These are phyloP conservation scores for Paxillus ammoniavirescens DNA, from an alignment of 768 basidiomycete genomes.

Conservation along the genomic window DNA sequence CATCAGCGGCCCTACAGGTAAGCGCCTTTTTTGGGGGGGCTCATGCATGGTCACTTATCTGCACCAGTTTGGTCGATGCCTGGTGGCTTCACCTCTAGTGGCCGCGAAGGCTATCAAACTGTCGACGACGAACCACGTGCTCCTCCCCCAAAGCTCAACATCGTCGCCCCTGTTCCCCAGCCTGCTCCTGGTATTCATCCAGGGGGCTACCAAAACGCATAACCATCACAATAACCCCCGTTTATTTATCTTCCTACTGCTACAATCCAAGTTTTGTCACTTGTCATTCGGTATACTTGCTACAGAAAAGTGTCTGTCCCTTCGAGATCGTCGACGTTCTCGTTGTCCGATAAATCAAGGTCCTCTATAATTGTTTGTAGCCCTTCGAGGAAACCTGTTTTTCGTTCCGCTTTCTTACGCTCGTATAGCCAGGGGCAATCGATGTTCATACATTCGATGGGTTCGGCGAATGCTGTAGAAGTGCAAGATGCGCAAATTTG, in stretches of 20 bases:
- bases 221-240: constrained; percentile 4
- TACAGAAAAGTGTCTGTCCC: constrained; percentile 1
- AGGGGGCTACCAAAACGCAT: constrained; percentile 27
- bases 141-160: constrained; percentile 11
- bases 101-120: constrained; percentile 59
- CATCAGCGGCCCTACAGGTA: constrained; percentile 57
- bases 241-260: background rate
- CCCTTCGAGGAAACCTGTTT: constrained; percentile 28
- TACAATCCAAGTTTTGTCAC: background rate
- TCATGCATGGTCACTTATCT: background rate
- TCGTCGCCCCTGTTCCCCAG: constrained; percentile 11
- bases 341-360: constrained; percentile 10
- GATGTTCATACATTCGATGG: constrained; percentile 73
- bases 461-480: constrained; percentile 50
- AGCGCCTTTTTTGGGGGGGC: background rate
- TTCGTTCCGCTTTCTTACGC: constrained; percentile 56
- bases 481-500: constrained; percentile 74
- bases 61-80: constrained; percentile 77
- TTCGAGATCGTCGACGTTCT: background rate
- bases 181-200: constrained; percentile 16
- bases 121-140: constrained; percentile 46
- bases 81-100: constrained; percentile 58
- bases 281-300: background rate
- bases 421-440: constrained; percentile 87
- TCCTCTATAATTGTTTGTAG: constrained; percentile 32